These are phyloP conservation scores for Eimeria necatrix DNA, from an alignment of 169 alveolate species.

Conservation along the genomic window DNA sequence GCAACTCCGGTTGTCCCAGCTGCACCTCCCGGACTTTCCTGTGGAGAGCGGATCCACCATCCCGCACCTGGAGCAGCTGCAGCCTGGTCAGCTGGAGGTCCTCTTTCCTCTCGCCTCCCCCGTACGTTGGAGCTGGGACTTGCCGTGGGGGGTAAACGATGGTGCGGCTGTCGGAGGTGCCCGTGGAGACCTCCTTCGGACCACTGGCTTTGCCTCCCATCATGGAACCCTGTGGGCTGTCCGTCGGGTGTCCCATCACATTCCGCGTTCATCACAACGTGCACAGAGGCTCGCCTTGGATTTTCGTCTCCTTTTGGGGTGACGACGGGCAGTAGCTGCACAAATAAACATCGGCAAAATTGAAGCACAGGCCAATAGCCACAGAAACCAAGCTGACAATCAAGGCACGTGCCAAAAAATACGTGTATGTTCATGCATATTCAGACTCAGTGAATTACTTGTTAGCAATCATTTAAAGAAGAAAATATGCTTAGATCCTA, in stretches of 20 bases:
- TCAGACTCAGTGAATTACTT: no score
- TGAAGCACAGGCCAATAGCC: no score
- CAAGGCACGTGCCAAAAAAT: neutral
- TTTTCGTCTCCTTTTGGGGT: neutral
- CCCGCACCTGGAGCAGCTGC: neutral
- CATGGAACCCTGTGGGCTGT: neutral
- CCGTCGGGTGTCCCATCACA: neutral
- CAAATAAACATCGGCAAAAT: neutral
- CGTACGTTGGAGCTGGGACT: neutral
- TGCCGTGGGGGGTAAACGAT: neutral
- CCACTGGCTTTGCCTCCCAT: neutral
- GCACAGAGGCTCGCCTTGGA: neutral
- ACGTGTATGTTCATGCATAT: neutral
- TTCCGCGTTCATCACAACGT: neutral
- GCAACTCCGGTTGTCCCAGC: neutral
- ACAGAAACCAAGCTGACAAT: no score
- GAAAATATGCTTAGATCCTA: no score
- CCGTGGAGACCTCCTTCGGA: neutral
- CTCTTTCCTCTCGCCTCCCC: neutral
- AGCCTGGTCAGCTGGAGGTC: neutral
- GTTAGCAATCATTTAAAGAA: no score
- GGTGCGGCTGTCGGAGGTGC: conserved; percentile 14
- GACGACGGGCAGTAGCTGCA: neutral
- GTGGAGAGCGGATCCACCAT: no score
- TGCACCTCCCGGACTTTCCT: no score